These are phyloP conservation scores for Clonostachys solani DNA, from an alignment of 2,329 filamentous ascomycete genomes.

Conservation along the genomic window DNA sequence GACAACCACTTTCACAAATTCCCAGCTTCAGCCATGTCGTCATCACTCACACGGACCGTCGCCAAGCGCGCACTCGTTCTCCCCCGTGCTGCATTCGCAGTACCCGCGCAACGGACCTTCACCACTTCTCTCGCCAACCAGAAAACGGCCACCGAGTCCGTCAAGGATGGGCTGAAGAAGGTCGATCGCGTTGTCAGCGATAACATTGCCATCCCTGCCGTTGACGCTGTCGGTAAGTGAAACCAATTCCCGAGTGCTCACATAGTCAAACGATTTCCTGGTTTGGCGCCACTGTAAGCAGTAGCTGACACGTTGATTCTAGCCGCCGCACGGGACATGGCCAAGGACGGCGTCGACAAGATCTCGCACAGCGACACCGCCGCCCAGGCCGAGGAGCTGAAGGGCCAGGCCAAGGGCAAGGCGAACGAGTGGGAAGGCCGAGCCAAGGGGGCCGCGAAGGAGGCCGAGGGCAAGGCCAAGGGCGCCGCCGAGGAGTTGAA, in stretches of 20 bases:
- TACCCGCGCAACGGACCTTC: conserved; percentile 33
- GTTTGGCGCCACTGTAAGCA: background rate
- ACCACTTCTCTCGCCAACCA: conserved; percentile 36
- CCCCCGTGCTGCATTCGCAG: conserved; percentile 27
- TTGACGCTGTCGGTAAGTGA: conserved; percentile 51
- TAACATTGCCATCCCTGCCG: conserved; percentile 53
- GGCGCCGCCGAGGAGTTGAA: conserved; percentile 34
- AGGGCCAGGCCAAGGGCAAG: conserved; percentile 29
- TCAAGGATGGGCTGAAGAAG: conserved; percentile 56
- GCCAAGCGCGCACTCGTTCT: conserved; percentile 36
- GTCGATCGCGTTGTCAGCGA: conserved; percentile 57
- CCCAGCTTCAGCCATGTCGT: conserved; percentile 32
- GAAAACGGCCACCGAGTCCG: conserved; percentile 47
- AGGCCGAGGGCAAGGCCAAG: conserved; percentile 33
- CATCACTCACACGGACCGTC: conserved; percentile 43
- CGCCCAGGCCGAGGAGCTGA: conserved; percentile 23
- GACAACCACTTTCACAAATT: conserved; percentile 1
- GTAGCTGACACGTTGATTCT: background rate
- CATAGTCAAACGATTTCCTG: background rate
- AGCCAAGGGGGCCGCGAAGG: conserved; percentile 36
- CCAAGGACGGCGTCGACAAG: conserved; percentile 29
- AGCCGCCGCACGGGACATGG: conserved; percentile 26
- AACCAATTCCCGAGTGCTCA: background rate
- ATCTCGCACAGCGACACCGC: conserved; percentile 20
- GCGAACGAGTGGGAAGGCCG: conserved; percentile 33